These are phyloP conservation scores for Nakazawaea ernobii DNA, from an alignment of 805 yeast genomes.

Conservation along the genomic window DNA sequence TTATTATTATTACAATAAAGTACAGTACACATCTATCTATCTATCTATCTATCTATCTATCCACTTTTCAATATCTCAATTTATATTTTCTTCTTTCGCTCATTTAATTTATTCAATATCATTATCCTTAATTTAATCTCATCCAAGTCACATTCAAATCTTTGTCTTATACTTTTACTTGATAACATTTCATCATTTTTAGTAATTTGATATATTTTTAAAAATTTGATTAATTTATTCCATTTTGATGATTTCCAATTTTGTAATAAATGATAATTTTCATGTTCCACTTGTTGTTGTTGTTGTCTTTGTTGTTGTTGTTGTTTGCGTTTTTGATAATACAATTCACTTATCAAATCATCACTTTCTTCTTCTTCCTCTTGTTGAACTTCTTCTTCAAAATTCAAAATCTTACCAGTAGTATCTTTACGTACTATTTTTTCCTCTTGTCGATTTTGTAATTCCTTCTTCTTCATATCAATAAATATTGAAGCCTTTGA, in stretches of 20 bases:
- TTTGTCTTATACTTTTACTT: neutral
- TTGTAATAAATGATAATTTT: neutral
- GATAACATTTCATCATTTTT: slow-evolving; percentile 1
- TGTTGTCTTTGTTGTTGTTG: too few species aligned
- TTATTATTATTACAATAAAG: too few species aligned
- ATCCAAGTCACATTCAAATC: slow-evolving; percentile 7
- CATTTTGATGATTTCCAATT: slow-evolving; percentile 2
- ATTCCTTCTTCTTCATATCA: neutral
- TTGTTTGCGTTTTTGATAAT: neutral
- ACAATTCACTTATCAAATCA: neutral
- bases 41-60: too few species aligned
- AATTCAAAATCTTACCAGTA: slow-evolving; percentile 7
- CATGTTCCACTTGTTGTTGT: neutral
- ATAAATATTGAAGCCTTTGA: neutral
- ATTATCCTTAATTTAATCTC: slow-evolving; percentile 1
- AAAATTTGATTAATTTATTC: slow-evolving; percentile 1
- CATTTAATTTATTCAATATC: slow-evolving; percentile 1
- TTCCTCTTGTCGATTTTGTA: neutral
- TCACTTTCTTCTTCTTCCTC: slow-evolving; percentile 3
- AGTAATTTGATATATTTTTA: neutral
- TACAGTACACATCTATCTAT: too few species aligned
- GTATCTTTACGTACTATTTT: neutral
- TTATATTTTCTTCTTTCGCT: neutral
- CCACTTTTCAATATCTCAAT: too few species aligned
- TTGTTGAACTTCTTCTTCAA: neutral